Conservation (phyloP, 2,329 filamentous ascomycete genomes). For the Sporothrix globosa region DNA sequence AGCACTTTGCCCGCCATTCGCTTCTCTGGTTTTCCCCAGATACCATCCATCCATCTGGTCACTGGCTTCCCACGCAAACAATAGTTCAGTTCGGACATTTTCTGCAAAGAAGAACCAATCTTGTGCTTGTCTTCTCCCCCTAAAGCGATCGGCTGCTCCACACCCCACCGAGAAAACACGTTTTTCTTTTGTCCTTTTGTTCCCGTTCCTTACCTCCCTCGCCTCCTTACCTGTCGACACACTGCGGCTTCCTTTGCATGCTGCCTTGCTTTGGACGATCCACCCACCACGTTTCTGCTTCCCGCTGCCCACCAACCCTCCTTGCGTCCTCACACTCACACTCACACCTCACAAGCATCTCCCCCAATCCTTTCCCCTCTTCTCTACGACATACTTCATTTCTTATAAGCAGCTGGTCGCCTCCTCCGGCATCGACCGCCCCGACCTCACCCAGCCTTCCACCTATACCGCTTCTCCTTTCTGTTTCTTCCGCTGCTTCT, state of each 20-base stretch:
- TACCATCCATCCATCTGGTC: not conserved
- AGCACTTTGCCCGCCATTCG: slow-evolving; percentile 6
- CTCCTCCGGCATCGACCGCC: slow-evolving; percentile 28
- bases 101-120: slow-evolving; percentile 20
- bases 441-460: slow-evolving; percentile 13
- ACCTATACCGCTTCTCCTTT: slow-evolving; percentile 19
- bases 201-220: not conserved
- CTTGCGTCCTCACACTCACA: not conserved
- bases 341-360: not conserved
- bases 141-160: slow-evolving; percentile 28
- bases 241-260: slow-evolving; percentile 29
- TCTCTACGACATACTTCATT: not conserved
- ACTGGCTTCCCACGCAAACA: slow-evolving; percentile 11
- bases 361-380: not conserved
- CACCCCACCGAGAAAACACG: slow-evolving; percentile 30
- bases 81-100: slow-evolving; percentile 27
- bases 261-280: slow-evolving; percentile 30
- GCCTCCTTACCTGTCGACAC: not conserved
- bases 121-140: slow-evolving; percentile 17
- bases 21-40: slow-evolving; percentile 16
- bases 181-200: slow-evolving; percentile 18
- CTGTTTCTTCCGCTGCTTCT: not conserved
- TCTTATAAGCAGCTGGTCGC: slow-evolving; percentile 22
- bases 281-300: slow-evolving; percentile 33
- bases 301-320: slow-evolving; percentile 22